Conservation (phyloP, 306 rosid species). For the Sesbania bispinosa region DNA sequence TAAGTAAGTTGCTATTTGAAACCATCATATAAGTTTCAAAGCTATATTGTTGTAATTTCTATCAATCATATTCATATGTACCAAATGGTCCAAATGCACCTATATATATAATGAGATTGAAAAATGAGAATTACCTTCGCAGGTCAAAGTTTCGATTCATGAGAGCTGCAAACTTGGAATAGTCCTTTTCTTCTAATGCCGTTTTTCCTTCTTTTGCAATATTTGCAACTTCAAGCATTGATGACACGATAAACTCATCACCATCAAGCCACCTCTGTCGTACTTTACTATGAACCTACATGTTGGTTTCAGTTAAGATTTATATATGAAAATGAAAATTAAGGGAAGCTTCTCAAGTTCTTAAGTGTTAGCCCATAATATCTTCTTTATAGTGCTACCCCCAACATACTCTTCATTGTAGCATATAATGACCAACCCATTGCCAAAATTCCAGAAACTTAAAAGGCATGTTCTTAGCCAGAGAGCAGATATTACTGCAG, state of each 20-base stretch:
- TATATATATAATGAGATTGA: not conserved
- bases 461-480: not conserved
- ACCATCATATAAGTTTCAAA: not conserved
- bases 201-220: conserved; percentile 70
- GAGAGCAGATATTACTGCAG: not conserved
- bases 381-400: not conserved
- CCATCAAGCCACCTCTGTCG: conserved; percentile 88
- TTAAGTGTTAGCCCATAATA: not conserved
- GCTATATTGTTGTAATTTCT: not conserved
- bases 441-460: not conserved
- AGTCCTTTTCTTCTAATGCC: conserved; percentile 58
- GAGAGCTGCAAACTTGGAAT: conserved; percentile 60
- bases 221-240: conserved; percentile 72
- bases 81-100: not conserved
- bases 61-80: not conserved
- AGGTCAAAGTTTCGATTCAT: conserved; percentile 81
- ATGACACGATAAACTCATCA: conserved; percentile 68
- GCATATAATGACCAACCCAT: not conserved
- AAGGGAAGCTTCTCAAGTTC: not conserved
- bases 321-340: not conserved
- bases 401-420: not conserved
- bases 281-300: conserved; percentile 84
- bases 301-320: conserved; percentile 5
- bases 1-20: not conserved
- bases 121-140: conserved; percentile 53